Evolutionary conservation across 495 filamentous ascomycete species (phyloP).

Genomic region (Massariosphaeria phaeospora): DNA sequence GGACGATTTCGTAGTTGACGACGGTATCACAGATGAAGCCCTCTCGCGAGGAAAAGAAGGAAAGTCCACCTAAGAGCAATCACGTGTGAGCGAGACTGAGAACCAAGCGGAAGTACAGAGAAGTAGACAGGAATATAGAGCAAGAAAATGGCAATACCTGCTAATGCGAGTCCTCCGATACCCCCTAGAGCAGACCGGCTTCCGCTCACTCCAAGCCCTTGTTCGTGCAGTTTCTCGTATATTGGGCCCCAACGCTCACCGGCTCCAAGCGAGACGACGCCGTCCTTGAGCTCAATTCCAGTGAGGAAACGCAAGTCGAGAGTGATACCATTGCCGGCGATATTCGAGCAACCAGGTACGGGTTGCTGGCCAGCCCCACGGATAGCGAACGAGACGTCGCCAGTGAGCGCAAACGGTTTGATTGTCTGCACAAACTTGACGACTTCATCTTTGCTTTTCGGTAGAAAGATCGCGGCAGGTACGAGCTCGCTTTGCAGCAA

Average conservation of each 20-base stretch:
- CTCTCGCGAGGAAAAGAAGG: slow-evolving; percentile 37
- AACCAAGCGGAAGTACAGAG: no score
- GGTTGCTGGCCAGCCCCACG: not conserved
- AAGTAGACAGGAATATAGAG: not conserved
- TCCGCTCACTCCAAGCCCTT: not conserved
- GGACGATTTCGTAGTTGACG: slow-evolving; percentile 49
- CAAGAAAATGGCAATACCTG: not conserved
- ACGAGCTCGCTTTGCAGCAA: not conserved
- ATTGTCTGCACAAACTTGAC: not conserved
- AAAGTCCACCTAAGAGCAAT: not conserved
- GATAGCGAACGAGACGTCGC: not conserved
- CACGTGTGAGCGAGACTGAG: no score
- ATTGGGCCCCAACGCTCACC: not conserved
- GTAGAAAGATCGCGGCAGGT: slow-evolving; percentile 1
- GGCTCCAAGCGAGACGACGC: not conserved
- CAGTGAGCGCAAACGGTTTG: not conserved
- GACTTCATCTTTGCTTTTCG: not conserved
- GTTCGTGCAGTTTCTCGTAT: not conserved
- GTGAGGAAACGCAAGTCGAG: not conserved
- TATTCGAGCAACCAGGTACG: not conserved
- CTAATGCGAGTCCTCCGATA: slow-evolving; percentile 41
- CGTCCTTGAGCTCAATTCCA: not conserved
- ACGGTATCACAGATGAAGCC: slow-evolving; percentile 50
- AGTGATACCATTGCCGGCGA: not conserved
- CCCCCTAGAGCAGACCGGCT: slow-evolving; percentile 37